A percentile compares a stretch with the other conserved stretches of the same genome.
These are phyloP conservation scores for Penicillium sp. DNA, from an alignment of 2,329 filamentous ascomycete genomes.

Conservation along the genomic window DNA sequence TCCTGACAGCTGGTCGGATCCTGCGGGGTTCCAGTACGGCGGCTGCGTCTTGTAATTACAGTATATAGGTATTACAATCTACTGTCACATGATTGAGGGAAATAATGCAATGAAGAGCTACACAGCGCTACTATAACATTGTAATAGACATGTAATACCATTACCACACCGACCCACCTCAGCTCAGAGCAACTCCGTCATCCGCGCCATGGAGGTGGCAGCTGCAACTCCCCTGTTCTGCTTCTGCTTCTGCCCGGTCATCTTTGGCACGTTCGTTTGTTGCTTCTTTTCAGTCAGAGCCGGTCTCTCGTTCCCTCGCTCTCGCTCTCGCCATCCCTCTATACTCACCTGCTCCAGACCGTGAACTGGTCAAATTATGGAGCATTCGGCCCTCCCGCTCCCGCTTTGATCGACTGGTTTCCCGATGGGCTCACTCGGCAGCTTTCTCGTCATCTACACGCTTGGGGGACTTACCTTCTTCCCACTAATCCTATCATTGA, in stretches of 20 bases:
- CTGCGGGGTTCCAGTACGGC: conserved; percentile 18
- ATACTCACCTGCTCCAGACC: conserved; percentile 4
- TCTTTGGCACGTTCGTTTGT: conserved; percentile 8
- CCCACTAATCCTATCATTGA: conserved; percentile 67
- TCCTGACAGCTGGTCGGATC: conserved; percentile 30
- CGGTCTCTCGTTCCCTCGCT: conserved; percentile 19
- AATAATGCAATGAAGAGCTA: neutral
- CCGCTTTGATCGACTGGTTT: conserved; percentile 35
- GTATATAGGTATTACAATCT: neutral
- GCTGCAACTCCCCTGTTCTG: conserved; percentile 19
- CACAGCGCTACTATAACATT: neutral
- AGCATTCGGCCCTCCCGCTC: conserved; percentile 35
- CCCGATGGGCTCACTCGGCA: conserved; percentile 51
- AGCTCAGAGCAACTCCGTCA: conserved; percentile 19
- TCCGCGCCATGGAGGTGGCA: conserved; percentile 4
- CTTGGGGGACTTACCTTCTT: conserved; percentile 87
- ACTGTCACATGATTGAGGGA: no score
- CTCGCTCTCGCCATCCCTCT: neutral
- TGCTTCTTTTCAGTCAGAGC: conserved; percentile 13
- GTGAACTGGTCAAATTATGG: conserved; percentile 31
- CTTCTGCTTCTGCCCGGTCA: conserved; percentile 11
- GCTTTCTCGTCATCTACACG: conserved; percentile 76
- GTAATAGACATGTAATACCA: conserved; percentile 10
- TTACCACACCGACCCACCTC: neutral
- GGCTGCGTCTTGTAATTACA: neutral